Conservation (phyloP, 2,329 filamentous ascomycete genomes). For the Fusarium papillatum region DNA sequence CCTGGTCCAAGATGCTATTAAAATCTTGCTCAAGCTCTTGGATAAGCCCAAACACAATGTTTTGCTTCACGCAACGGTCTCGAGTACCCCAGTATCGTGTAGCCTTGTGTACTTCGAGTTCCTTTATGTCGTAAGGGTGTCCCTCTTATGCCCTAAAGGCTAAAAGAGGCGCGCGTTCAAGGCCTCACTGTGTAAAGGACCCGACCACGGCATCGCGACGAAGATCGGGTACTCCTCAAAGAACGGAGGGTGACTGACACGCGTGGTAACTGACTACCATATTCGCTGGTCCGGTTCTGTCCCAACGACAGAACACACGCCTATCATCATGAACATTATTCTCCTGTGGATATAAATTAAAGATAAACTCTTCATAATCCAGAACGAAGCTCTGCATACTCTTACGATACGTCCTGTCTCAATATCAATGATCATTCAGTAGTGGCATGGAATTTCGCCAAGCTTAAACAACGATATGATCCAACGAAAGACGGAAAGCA, state of each 20-base stretch:
- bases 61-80: too few relatives aligned
- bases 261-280: neutral
- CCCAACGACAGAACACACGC: neutral
- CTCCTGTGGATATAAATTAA: neutral
- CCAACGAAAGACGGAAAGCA: too few relatives aligned
- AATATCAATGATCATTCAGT: neutral
- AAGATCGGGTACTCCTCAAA: neutral
- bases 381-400: neutral
- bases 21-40: too few relatives aligned
- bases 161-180: neutral
- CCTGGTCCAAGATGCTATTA: too few relatives aligned
- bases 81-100: too few relatives aligned
- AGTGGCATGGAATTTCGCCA: too few relatives aligned
- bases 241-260: neutral
- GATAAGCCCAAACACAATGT: too few relatives aligned
- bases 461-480: too few relatives aligned
- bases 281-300: neutral
- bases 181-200: neutral
- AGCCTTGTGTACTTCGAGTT: too few relatives aligned
- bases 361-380: neutral
- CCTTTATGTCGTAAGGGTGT: neutral
- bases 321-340: neutral
- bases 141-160: neutral
- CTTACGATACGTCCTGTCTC: neutral
- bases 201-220: neutral